Percentiles rank a stretch among this genome's conserved stretches.
Evolutionary conservation across 2,329 filamentous ascomycete genomes (phyloP).

Genomic region (Curvularia verruculosa): DNA sequence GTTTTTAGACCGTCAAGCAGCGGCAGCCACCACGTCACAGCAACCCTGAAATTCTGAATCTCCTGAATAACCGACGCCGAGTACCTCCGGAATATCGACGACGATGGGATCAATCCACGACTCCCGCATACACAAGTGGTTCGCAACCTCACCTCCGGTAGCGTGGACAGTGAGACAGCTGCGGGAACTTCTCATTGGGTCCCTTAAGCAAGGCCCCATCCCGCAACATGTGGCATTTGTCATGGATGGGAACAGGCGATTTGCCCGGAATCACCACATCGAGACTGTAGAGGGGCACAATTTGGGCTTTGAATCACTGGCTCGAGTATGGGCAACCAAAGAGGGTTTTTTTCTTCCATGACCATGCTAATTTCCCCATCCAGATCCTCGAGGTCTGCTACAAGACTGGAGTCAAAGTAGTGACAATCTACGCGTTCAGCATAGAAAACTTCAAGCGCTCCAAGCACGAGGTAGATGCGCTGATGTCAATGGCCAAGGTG

Average conservation of each 20-base stretch:
- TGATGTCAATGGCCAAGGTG: slow-evolving; percentile 97
- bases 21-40: neutral
- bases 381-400: slow-evolving; percentile 96
- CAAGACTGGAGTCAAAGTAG: slow-evolving; percentile 93
- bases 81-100: slow-evolving; percentile 24
- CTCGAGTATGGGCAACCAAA: slow-evolving; percentile 65
- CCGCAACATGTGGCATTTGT: slow-evolving; percentile 98
- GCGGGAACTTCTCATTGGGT: slow-evolving; percentile 84
- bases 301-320: slow-evolving; percentile 91
- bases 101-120: slow-evolving; percentile 61
- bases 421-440: slow-evolving; percentile 97
- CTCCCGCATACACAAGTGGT: slow-evolving; percentile 71
- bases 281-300: slow-evolving; percentile 97
- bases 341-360: neutral
- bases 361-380: slow-evolving; percentile 42
- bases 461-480: slow-evolving; percentile 91
- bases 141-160: slow-evolving; percentile 85
- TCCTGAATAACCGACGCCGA: slow-evolving; percentile 16
- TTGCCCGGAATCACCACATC: slow-evolving; percentile 86
- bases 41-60: slow-evolving; percentile 13
- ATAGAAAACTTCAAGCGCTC: slow-evolving; percentile 99
- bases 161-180: slow-evolving; percentile 85
- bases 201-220: slow-evolving; percentile 86
- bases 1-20: neutral
- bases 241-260: slow-evolving; percentile 97